These are phyloP conservation scores for Kwoniella heveanensis DNA, from an alignment of 768 basidiomycete species.

Conservation along the genomic window DNA sequence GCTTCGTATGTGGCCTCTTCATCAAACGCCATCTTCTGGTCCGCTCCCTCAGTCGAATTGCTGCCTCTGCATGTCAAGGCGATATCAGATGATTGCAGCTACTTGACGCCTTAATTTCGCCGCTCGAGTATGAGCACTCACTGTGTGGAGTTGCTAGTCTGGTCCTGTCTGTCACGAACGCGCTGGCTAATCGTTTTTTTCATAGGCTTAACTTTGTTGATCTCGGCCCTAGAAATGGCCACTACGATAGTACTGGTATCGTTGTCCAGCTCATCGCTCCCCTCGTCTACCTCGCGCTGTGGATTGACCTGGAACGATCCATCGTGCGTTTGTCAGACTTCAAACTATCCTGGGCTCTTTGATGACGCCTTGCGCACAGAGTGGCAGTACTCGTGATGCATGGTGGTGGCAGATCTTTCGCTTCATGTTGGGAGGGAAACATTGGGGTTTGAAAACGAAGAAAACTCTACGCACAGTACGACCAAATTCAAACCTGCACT, in stretches of 20 bases:
- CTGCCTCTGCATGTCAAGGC: not conserved
- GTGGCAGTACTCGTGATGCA: no score
- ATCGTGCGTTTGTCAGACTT: not conserved
- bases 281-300: conserved; percentile 4
- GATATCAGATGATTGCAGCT: not conserved
- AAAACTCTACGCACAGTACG: conserved; percentile 5
- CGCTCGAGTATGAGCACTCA: not conserved
- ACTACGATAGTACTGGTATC: conserved; percentile 9
- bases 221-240: conserved; percentile 11
- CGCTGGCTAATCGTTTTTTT: conserved; percentile 11
- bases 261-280: not conserved
- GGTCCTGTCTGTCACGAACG: not conserved
- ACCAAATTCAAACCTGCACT: conserved; percentile 12
- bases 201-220: conserved; percentile 12
- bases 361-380: no score
- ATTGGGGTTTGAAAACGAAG: not conserved
- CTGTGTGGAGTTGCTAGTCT: not conserved
- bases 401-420: no score
- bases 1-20: conserved; percentile 12
- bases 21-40: conserved; percentile 4
- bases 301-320: conserved; percentile 5
- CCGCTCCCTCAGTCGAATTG: not conserved
- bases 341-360: no score
- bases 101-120: not conserved
- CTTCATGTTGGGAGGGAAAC: no score